phyloP scores from a whole-genome alignment of 192 early-diverging fungal genomes.

The Helicostylum pulchrum region DNA sequence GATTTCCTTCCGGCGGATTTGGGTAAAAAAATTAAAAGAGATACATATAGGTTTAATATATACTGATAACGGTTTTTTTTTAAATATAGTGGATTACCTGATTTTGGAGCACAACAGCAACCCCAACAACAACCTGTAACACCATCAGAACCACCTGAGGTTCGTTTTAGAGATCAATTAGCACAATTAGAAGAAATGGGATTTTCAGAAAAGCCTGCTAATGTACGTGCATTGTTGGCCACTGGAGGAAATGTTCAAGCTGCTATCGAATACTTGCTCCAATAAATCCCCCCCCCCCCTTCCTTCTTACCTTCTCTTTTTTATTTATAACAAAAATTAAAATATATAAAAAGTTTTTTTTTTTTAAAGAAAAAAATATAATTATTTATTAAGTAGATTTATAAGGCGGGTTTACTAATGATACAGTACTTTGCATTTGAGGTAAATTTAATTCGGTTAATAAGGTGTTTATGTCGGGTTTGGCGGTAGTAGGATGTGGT shows the following conservation, averaged over 20 bases:
- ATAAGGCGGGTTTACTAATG: slow-evolving; percentile 29
- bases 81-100: not conserved
- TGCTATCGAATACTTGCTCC: slow-evolving; percentile 76
- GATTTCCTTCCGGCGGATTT: slow-evolving; percentile 7
- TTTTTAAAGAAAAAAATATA: not conserved
- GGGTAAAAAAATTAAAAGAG: not conserved
- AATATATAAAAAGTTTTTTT: no score
- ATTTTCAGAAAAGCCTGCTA: slow-evolving; percentile 78
- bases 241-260: slow-evolving; percentile 83
- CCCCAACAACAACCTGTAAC: slow-evolving; percentile 14
- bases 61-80: not conserved
- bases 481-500: not conserved
- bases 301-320: not conserved
- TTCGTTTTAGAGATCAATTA: slow-evolving; percentile 63
- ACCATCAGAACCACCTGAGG: slow-evolving; percentile 49
- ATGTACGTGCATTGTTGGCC: slow-evolving; percentile 81
- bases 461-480: slow-evolving; percentile 14
- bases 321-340: not conserved
- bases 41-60: not conserved
- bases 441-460: slow-evolving; percentile 16
- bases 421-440: slow-evolving; percentile 9
- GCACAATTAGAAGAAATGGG: slow-evolving; percentile 91
- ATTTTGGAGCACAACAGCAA: slow-evolving; percentile 2
- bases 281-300: not conserved
- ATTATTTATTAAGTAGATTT: not conserved